Conservation (phyloP, 805 yeast species). For the Teunomyces kruisii region DNA sequence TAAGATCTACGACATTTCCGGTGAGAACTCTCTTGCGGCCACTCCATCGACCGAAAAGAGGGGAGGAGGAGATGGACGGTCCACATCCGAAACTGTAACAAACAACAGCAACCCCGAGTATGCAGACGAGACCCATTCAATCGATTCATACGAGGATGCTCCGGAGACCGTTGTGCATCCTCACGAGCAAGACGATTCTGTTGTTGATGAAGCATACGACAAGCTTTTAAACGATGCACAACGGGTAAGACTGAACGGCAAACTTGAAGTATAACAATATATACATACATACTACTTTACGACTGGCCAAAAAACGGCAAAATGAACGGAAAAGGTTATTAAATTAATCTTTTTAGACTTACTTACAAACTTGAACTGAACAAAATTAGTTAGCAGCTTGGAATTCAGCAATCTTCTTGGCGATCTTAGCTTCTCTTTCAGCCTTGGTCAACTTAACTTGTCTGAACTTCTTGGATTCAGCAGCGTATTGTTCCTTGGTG, state of each 20-base stretch:
- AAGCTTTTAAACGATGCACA: constrained; percentile 68
- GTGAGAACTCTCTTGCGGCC: constrained; percentile 18
- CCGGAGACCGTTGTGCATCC: neutral
- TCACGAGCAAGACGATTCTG: constrained; percentile 21
- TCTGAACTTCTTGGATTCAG: constrained; percentile 92
- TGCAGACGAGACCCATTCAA: constrained; percentile 22
- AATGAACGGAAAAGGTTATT: neutral
- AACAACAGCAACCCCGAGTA: neutral
- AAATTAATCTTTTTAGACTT: neutral
- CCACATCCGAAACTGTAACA: neutral
- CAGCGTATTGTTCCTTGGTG: constrained; percentile 98
- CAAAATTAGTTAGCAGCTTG: constrained; percentile 41
- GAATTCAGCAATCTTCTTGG: constrained; percentile 92
- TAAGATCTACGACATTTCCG: constrained; percentile 40
- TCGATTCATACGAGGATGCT: constrained; percentile 25
- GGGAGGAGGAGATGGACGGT: neutral
- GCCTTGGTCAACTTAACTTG: constrained; percentile 84
- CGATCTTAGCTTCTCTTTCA: constrained; percentile 86
- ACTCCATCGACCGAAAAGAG: constrained; percentile 10
- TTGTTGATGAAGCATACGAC: constrained; percentile 74
- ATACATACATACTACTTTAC: neutral
- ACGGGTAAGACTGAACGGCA: constrained; percentile 55
- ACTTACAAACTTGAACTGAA: neutral
- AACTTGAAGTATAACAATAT: constrained; percentile 1
- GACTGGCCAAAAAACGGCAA: neutral